Conservation (phyloP, 139 green algal species). For the Ettlia oleoabundans region DNA sequence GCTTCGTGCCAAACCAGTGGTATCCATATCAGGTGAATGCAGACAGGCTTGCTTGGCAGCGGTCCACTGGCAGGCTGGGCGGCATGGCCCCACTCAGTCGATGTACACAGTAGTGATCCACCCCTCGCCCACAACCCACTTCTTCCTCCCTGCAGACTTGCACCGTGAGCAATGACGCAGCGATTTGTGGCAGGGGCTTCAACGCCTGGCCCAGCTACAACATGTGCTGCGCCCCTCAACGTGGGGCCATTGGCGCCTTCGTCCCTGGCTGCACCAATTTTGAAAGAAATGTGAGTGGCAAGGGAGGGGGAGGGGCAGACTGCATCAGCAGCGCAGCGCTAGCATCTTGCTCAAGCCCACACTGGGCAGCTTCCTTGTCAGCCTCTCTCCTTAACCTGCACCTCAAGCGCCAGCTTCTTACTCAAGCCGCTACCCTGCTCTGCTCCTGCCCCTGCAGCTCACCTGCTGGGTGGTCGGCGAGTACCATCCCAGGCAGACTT, state of each 20-base stretch:
- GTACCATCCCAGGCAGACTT: constrained; percentile 18
- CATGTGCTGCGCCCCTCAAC: not conserved
- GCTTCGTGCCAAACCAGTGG: not conserved
- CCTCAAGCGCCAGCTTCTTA: too few species aligned
- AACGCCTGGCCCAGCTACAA: not conserved
- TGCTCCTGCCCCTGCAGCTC: not conserved
- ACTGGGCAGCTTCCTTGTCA: too few species aligned
- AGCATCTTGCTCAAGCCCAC: too few species aligned
- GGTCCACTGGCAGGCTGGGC: too few species aligned
- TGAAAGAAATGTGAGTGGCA: not conserved
- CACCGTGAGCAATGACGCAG: not conserved
- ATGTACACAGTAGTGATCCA: not conserved
- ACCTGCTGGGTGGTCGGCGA: constrained; percentile 23
- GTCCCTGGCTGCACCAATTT: not conserved
- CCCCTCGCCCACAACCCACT: not conserved
- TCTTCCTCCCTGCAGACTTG: not conserved
- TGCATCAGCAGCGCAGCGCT: too few species aligned
- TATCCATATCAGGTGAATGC: not conserved
- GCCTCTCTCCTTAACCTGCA: not conserved
- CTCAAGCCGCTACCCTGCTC: not conserved
- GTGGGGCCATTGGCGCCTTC: not conserved
- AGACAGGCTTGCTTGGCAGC: not conserved
- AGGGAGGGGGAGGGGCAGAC: too few species aligned
- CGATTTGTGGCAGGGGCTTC: not conserved
- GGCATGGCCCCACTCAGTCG: too few species aligned